phyloP scores from a whole-genome alignment of 495 filamentous ascomycete species.

The Jackrogersella minutella region DNA sequence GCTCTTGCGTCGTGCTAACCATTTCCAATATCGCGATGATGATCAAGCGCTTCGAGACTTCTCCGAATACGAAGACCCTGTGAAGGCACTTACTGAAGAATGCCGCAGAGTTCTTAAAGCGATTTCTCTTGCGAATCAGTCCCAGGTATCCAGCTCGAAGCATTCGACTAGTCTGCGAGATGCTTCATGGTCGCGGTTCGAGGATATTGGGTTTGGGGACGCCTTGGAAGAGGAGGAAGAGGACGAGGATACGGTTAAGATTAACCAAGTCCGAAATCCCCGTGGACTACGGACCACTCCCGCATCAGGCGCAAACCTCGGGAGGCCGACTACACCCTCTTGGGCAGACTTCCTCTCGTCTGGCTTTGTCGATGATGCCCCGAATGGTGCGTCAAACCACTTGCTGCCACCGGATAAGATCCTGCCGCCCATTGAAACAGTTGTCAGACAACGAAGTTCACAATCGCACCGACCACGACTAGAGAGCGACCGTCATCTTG shows the following conservation, averaged over 20 bases:
- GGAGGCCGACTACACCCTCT: constrained; percentile 91
- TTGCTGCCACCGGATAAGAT: constrained; percentile 91
- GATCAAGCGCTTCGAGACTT: constrained; percentile 84
- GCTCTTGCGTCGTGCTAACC: constrained; percentile 86
- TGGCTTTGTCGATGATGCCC: constrained; percentile 81
- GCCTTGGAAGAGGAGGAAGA: constrained; percentile 74
- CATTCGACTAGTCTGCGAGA: constrained; percentile 75
- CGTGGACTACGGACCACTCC: constrained; percentile 66
- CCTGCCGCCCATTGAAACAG: constrained; percentile 81
- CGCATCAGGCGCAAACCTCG: constrained; percentile 67
- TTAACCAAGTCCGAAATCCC: constrained; percentile 42
- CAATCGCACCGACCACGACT: constrained; percentile 81
- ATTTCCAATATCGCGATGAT: constrained; percentile 93
- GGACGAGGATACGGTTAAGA: constrained; percentile 62
- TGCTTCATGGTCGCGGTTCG: constrained; percentile 94
- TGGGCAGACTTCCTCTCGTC: constrained; percentile 97
- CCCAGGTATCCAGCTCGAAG: constrained; percentile 70
- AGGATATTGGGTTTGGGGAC: constrained; percentile 90
- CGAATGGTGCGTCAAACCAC: constrained; percentile 61
- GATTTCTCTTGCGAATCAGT: constrained; percentile 89
- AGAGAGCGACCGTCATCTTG: constrained; percentile 70
- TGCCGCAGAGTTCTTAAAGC: constrained; percentile 87
- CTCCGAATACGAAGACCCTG: constrained; percentile 87
- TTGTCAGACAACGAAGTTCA: constrained; percentile 78
- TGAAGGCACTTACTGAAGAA: constrained; percentile 89